Conservation (phyloP, 2,329 filamentous ascomycete species). For the Monosporascus cannonballus region DNA sequence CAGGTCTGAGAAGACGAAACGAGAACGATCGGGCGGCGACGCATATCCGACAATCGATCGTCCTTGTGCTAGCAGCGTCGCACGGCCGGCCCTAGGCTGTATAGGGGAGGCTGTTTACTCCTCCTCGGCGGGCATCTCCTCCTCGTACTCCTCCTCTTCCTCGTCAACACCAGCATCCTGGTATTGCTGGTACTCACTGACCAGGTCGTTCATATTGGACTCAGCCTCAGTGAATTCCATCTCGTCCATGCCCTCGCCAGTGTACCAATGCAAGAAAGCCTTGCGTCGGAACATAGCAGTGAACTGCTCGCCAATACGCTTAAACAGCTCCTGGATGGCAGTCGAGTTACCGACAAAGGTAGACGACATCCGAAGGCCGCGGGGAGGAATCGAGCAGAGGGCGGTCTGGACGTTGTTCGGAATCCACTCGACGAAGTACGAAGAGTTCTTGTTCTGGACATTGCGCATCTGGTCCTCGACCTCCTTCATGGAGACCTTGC, state of each 20-base stretch:
- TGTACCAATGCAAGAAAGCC: conserved; percentile 99
- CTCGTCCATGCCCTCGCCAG: conserved; percentile 99
- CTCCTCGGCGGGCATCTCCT: conserved; percentile 73
- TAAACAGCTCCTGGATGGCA: conserved; percentile 99
- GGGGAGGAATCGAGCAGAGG: conserved; percentile 96
- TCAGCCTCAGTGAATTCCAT: conserved; percentile 99
- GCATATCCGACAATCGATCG: conserved; percentile 9
- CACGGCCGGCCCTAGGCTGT: conserved; percentile 12
- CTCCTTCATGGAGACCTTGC: conserved; percentile 99
- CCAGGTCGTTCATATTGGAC: conserved; percentile 99
- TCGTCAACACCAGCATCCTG: conserved; percentile 97
- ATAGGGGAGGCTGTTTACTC: conserved; percentile 37
- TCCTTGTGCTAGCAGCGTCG: conserved; percentile 8
- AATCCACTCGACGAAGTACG: conserved; percentile 99
- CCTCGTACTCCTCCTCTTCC: conserved; percentile 92
- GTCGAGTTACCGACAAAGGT: conserved; percentile 99
- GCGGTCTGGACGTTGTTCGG: conserved; percentile 99
- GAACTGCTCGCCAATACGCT: conserved; percentile 99
- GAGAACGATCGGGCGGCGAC: conserved; percentile 12
- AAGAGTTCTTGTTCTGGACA: conserved; percentile 98
- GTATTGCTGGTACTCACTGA: conserved; percentile 99
- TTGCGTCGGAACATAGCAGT: conserved; percentile 99
- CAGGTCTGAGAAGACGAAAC: conserved; percentile 17
- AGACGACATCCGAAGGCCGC: conserved; percentile 97
- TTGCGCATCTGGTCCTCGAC: conserved; percentile 99